These are phyloP conservation scores for Coemansia sp. DNA, from an alignment of 192 early-diverging fungal genomes.

Conservation along the genomic window DNA sequence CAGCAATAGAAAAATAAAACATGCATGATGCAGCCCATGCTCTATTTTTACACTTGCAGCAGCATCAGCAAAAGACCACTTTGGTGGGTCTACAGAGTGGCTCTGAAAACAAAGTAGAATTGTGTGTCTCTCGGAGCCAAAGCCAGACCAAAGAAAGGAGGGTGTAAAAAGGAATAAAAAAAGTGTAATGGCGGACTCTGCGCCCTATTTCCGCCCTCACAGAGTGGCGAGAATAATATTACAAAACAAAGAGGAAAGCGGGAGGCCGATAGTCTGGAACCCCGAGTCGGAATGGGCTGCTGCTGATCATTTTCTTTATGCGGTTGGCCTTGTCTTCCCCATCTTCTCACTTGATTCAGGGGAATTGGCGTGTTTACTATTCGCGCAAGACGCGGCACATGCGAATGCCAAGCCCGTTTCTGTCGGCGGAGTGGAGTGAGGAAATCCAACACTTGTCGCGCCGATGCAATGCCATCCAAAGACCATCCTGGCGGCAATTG, in stretches of 20 bases:
- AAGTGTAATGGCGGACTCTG: too few species aligned
- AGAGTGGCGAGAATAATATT: too few species aligned
- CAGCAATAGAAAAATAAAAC: too few species aligned
- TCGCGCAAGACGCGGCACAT: not conserved
- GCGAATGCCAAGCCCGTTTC: not conserved
- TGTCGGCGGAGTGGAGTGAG: not conserved
- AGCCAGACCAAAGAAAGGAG: not conserved
- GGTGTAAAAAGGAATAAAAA: not conserved
- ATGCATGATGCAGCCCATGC: too few species aligned
- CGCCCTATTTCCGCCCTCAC: too few species aligned
- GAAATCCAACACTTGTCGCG: not conserved
- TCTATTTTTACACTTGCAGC: too few species aligned
- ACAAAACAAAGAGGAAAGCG: too few species aligned
- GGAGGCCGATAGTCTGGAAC: slow-evolving; percentile 1
- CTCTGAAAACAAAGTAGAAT: too few species aligned
- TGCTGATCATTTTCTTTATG: not conserved
- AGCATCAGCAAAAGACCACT: too few species aligned
- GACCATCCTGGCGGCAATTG: not conserved
- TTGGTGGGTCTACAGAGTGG: too few species aligned
- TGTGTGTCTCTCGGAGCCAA: not conserved
- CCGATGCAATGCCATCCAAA: not conserved
- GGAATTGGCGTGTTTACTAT: not conserved
- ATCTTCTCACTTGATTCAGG: slow-evolving; percentile 4
- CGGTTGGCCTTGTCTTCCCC: not conserved
- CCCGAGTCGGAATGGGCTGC: slow-evolving; percentile 5